A percentile compares a stretch with the other conserved stretches of the same genome.
Evolutionary conservation across 1,139 yeast species (phyloP).

Genomic region (Sporopachydermia cereana): DNA sequence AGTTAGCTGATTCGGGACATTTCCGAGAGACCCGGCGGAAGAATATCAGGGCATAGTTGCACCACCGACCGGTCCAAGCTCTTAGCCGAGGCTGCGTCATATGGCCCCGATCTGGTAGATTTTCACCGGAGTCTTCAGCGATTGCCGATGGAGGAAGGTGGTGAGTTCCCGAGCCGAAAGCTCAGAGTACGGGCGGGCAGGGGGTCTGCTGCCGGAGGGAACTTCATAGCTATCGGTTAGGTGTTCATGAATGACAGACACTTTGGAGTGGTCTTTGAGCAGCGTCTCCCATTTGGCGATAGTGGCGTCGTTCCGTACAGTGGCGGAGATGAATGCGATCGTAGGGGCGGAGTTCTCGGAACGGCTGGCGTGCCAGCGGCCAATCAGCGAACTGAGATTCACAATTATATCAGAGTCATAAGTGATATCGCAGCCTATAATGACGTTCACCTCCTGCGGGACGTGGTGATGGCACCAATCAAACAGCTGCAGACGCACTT

Average conservation of each 20-base stretch:
- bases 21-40: too few species aligned
- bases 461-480: slow-evolving; percentile 48
- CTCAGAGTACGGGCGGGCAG: neutral
- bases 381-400: neutral
- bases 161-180: neutral
- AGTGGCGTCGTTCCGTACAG: slow-evolving; percentile 56
- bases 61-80: too few species aligned
- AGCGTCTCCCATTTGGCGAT: slow-evolving; percentile 16
- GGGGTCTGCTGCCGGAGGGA: neutral
- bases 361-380: slow-evolving; percentile 14
- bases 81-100: too few species aligned
- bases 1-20: too few species aligned
- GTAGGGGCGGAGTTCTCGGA: slow-evolving; percentile 1
- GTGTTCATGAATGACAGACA: slow-evolving; percentile 1
- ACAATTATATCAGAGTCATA: slow-evolving; percentile 5
- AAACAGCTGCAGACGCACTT: slow-evolving; percentile 30
- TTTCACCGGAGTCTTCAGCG: neutral
- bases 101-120: slow-evolving; percentile 5
- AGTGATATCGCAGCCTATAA: slow-evolving; percentile 4
- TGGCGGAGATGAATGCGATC: slow-evolving; percentile 51
- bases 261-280: neutral
- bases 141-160: neutral
- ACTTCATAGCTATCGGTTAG: neutral
- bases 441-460: slow-evolving; percentile 15
- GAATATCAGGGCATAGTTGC: too few species aligned